Evolutionary conservation across 176 grass and related monocot genomes (phyloP), one percentile per base, ranked within the genome.

Genomic region (Dendrocalamus sinicus): DNA sequence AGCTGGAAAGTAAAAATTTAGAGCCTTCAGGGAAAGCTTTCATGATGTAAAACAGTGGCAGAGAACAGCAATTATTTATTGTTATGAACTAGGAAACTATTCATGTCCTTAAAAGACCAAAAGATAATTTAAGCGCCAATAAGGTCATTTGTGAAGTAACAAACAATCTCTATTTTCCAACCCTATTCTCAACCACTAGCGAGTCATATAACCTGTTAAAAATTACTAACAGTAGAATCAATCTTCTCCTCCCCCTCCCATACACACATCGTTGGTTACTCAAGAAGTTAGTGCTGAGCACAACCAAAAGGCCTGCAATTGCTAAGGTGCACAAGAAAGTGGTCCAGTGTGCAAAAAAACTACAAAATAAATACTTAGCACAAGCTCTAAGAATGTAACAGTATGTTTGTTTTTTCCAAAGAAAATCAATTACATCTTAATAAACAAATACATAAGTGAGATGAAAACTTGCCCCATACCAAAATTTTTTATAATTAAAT

Each of bases 201-300:
- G 23, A 71, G 20, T n/a, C 40, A 71, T n/a, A 71, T 71, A 41
- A 71, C 68, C 40, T 65, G 62, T 71, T 71, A 41, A 45, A 40
- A 23, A 12, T 44, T 71, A 22, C 68, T 16, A 71, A 12, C 68
- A 32, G 10, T n/a, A 46, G 6, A 71, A 44, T 40, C 62, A 65
- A 65, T 15, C 62, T 65, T 65, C 62, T 13, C 23, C 22, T 62
- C 24, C 13, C 26, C 23, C 57, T 62, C 24, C 13, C 26, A 65
- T 16, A 15, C 13, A 14, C 35, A 9, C 68, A 23, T 70, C 20
- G 10, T 71, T 71, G 1, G 40, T 23, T 44, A 71, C 19, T 46
- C 9, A 44, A 71, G 37, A 45, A 71, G 8, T 20, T 8, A 17
- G 64, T 35, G 28, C 2, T 40, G 16, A 39, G 14, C 65, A 40